Conservation (phyloP, 2,329 filamentous ascomycete genomes). For the Fusarium dimerum region DNA sequence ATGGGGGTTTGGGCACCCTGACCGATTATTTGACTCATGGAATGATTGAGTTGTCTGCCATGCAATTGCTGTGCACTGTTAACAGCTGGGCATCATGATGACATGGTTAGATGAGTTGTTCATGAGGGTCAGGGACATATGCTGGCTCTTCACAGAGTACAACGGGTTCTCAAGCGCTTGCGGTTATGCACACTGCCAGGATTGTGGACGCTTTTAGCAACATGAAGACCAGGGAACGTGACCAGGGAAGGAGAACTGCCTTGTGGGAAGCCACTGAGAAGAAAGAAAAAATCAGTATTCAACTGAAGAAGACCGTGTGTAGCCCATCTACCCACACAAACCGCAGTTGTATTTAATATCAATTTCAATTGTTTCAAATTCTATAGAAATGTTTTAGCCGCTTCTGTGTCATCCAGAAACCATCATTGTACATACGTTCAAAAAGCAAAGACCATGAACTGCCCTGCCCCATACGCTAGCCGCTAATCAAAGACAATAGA, state of each 20-base stretch:
- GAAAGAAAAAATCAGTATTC: neutral
- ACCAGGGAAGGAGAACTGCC: neutral
- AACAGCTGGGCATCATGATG: neutral
- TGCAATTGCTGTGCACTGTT: neutral
- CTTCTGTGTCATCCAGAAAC: too few relatives aligned
- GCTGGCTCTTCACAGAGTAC: neutral
- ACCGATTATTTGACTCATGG: neutral
- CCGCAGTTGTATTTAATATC: too few relatives aligned
- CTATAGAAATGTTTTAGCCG: too few relatives aligned
- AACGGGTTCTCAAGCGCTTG: neutral
- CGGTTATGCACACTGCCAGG: neutral
- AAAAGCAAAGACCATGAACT: too few relatives aligned
- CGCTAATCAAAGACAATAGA: too few relatives aligned
- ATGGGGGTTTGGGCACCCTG: neutral
- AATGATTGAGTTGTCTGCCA: neutral
- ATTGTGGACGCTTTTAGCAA: neutral
- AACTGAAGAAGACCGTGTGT: neutral
- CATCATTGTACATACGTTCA: too few relatives aligned
- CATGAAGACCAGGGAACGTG: neutral
- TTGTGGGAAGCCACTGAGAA: neutral
- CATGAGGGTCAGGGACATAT: neutral
- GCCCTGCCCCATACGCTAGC: too few relatives aligned
- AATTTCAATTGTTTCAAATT: too few relatives aligned
- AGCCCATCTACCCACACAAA: too few relatives aligned
- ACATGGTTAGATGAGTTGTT: neutral